Evolutionary conservation across 768 basidiomycete species (phyloP).

Genomic region (Trametes sanguinea): DNA sequence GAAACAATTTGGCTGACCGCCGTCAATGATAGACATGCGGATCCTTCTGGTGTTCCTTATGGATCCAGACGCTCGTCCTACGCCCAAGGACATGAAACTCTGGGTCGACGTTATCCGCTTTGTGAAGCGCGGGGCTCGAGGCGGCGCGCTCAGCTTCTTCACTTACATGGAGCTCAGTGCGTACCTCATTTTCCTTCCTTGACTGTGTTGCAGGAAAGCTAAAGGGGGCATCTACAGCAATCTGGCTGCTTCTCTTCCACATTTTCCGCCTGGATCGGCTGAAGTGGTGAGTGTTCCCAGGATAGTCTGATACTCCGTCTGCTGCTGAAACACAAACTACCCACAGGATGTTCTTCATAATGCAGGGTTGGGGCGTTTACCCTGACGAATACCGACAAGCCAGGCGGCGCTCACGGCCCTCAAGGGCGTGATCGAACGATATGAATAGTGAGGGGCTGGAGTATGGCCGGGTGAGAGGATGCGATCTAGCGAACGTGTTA

Average conservation of each 20-base stretch:
- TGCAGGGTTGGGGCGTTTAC: slow-evolving; percentile 51
- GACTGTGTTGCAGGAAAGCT: neutral
- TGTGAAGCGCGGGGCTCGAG: slow-evolving; percentile 50
- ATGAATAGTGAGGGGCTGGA: neutral
- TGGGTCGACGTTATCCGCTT: slow-evolving; percentile 57
- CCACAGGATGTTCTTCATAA: slow-evolving; percentile 46
- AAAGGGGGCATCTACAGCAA: slow-evolving; percentile 10
- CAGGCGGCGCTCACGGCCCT: neutral
- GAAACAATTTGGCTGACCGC: no score
- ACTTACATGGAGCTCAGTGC: slow-evolving; percentile 57
- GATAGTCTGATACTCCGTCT: neutral
- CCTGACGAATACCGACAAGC: slow-evolving; percentile 21
- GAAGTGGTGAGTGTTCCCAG: slow-evolving; percentile 37
- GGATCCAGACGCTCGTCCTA: slow-evolving; percentile 46
- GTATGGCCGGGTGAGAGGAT: neutral
- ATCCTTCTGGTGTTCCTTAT: slow-evolving; percentile 51
- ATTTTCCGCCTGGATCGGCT: slow-evolving; percentile 47
- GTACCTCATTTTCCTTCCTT: slow-evolving; percentile 22
- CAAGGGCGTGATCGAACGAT: neutral
- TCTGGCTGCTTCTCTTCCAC: slow-evolving; percentile 49
- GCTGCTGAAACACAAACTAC: neutral
- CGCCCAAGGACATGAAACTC: slow-evolving; percentile 52
- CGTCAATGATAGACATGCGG: slow-evolving; percentile 40
- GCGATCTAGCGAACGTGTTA: no score
- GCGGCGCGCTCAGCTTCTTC: slow-evolving; percentile 55